A percentile compares a stretch with the other conserved stretches of the same genome.
Conservation (phyloP, 2,329 filamentous ascomycete species). For the Trichophyton mentagrophytes region DNA sequence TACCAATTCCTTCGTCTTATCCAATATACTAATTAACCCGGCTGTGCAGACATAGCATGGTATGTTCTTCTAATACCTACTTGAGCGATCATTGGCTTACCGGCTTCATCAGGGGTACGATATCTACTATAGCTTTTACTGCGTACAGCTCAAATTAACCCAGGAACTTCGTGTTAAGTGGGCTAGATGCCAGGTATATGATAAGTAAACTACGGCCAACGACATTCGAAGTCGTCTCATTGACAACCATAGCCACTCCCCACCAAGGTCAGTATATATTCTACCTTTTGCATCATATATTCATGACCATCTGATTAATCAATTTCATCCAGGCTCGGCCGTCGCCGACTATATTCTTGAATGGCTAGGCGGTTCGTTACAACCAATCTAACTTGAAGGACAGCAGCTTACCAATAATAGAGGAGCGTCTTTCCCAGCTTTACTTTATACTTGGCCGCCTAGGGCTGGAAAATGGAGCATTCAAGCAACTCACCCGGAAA, state of each 20-base stretch:
- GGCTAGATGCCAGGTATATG: slow-evolving; percentile 52
- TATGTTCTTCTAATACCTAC: slow-evolving; percentile 15
- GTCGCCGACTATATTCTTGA: slow-evolving; percentile 51
- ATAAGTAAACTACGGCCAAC: slow-evolving; percentile 45
- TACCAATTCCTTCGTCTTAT: background rate
- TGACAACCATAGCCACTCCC: slow-evolving; percentile 51
- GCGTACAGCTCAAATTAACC: background rate
- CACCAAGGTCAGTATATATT: slow-evolving; percentile 37
- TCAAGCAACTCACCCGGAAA: slow-evolving; percentile 46
- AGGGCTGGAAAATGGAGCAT: slow-evolving; percentile 46
- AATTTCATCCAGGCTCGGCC: slow-evolving; percentile 35
- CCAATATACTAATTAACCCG: background rate
- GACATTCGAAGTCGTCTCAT: slow-evolving; percentile 61
- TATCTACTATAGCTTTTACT: background rate
- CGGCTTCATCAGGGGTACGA: background rate
- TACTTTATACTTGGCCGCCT: slow-evolving; percentile 45
- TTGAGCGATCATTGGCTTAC: background rate
- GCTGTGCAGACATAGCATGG: slow-evolving; percentile 36
- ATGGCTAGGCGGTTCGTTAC: slow-evolving; percentile 40
- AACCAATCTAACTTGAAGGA: background rate
- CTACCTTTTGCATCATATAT: background rate
- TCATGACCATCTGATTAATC: background rate
- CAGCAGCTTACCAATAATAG: slow-evolving; percentile 14
- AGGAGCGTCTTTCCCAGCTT: slow-evolving; percentile 39
- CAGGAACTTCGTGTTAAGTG: slow-evolving; percentile 27